Percentiles rank a stretch among this genome's conserved stretches.
phyloP scores from a whole-genome alignment of 306 rosid species.

The Pterocarpus macrocarpus region DNA sequence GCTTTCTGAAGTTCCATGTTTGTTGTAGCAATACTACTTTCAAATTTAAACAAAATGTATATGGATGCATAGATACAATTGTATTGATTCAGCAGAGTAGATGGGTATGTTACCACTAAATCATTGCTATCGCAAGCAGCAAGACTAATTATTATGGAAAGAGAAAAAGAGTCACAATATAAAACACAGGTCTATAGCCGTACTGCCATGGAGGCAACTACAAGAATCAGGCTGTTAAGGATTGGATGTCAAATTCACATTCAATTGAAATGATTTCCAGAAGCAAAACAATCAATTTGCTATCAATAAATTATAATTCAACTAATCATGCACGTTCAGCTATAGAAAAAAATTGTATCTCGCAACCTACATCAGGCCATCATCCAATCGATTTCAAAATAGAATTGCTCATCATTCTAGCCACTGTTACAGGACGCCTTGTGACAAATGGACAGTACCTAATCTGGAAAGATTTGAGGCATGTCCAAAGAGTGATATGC shows the following conservation, averaged over 20 bases:
- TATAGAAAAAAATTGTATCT: not conserved
- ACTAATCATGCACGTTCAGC: slow-evolving; percentile 17
- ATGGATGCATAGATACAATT: not conserved
- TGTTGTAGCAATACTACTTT: not conserved
- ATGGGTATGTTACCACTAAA: not conserved
- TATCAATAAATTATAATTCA: slow-evolving; percentile 23
- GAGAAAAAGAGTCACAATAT: not conserved
- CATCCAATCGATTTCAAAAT: slow-evolving; percentile 53
- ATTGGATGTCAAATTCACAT: not conserved
- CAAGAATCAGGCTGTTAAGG: slow-evolving; percentile 3
- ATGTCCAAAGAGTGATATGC: slow-evolving; percentile 60
- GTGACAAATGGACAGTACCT: slow-evolving; percentile 54
- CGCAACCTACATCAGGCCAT: not conserved
- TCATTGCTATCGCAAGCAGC: not conserved
- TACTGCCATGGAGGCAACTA: not conserved
- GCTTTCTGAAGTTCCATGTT: slow-evolving; percentile 7
- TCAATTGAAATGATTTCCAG: not conserved
- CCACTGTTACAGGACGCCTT: slow-evolving; percentile 62
- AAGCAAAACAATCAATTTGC: slow-evolving; percentile 5
- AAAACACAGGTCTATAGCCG: not conserved
- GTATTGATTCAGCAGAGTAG: not conserved
- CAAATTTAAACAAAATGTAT: not conserved
- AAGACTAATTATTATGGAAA: not conserved
- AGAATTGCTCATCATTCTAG: slow-evolving; percentile 57
- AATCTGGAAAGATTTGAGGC: slow-evolving; percentile 61